Conservation (phyloP, 176 grass and related monocot species). For the Oryza punctata region DNA sequence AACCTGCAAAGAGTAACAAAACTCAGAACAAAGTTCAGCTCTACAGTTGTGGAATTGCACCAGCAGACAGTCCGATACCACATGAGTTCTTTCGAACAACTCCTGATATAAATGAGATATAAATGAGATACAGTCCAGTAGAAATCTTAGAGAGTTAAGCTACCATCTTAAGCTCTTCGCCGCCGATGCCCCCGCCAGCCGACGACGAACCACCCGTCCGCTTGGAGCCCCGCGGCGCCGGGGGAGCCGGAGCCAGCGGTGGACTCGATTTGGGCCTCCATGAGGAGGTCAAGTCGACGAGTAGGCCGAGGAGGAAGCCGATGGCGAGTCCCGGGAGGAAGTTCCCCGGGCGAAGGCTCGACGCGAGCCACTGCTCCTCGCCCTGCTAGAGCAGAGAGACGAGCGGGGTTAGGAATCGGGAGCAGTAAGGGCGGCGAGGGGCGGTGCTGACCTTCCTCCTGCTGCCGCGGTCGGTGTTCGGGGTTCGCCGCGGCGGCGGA, state of each 20-base stretch:
- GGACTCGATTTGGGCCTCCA: slow-evolving; percentile 33
- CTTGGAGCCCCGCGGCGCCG: slow-evolving; percentile 48
- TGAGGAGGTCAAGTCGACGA: slow-evolving; percentile 65
- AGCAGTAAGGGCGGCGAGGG: too few relatives aligned
- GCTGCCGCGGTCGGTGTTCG: slow-evolving; percentile 6
- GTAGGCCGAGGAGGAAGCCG: slow-evolving; percentile 75
- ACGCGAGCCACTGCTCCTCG: slow-evolving; percentile 86
- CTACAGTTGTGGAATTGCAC: not conserved
- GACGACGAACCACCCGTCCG: slow-evolving; percentile 25
- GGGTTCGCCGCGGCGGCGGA: slow-evolving; percentile 49
- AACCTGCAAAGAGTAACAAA: slow-evolving; percentile 54
- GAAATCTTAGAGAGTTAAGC: not conserved
- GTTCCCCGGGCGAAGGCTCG: slow-evolving; percentile 61
- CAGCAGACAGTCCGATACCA: not conserved
- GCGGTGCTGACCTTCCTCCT: slow-evolving; percentile 37
- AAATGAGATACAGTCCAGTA: too few relatives aligned
- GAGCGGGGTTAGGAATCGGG: not conserved
- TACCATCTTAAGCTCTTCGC: slow-evolving; percentile 96
- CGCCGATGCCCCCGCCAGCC: not conserved
- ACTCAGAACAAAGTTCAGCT: slow-evolving; percentile 5
- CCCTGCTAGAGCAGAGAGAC: slow-evolving; percentile 13
- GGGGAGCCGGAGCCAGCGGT: slow-evolving; percentile 30
- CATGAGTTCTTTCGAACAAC: not conserved
- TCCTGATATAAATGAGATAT: too few relatives aligned
- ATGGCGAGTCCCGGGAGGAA: slow-evolving; percentile 75